These are phyloP conservation scores for Suhomyces maxii DNA, from an alignment of 1,139 yeast genomes.

Conservation along the genomic window DNA sequence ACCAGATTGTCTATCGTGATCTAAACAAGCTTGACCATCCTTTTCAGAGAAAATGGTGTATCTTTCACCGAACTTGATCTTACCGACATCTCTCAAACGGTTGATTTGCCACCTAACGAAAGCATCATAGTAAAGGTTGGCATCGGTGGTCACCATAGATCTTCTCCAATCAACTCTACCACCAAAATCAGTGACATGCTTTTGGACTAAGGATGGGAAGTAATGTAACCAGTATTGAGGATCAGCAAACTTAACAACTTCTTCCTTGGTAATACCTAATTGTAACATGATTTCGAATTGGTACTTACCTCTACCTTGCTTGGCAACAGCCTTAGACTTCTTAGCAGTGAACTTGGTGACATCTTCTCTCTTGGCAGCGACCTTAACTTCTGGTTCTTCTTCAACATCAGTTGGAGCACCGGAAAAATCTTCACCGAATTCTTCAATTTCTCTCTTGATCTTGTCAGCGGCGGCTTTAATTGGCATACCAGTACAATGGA, in stretches of 20 bases:
- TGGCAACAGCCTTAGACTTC: slow-evolving; percentile 89
- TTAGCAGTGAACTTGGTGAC: slow-evolving; percentile 88
- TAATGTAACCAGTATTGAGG: slow-evolving; percentile 83
- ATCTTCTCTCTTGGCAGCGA: slow-evolving; percentile 58
- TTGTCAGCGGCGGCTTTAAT: slow-evolving; percentile 97
- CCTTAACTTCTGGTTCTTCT: slow-evolving; percentile 45
- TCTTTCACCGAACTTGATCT: slow-evolving; percentile 97
- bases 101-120: slow-evolving; percentile 97
- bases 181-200: slow-evolving; percentile 81
- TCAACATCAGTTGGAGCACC: slow-evolving; percentile 64
- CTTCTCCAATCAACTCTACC: slow-evolving; percentile 99
- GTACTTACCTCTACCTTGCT: slow-evolving; percentile 89
- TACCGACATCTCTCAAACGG: slow-evolving; percentile 79
- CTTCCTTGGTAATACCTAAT: slow-evolving; percentile 80
- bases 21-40: slow-evolving; percentile 99
- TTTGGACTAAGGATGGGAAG: slow-evolving; percentile 88
- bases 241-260: slow-evolving; percentile 85
- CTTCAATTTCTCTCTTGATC: slow-evolving; percentile 86
- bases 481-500: slow-evolving; percentile 99
- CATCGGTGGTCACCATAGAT: slow-evolving; percentile 91
- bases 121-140: slow-evolving; percentile 91
- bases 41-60: slow-evolving; percentile 95
- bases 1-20: slow-evolving; percentile 96
- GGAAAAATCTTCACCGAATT: slow-evolving; percentile 81
- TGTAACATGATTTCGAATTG: slow-evolving; percentile 97